Conservation (phyloP, 106 monocot genomes). For the Dioscorea dumetorum region DNA sequence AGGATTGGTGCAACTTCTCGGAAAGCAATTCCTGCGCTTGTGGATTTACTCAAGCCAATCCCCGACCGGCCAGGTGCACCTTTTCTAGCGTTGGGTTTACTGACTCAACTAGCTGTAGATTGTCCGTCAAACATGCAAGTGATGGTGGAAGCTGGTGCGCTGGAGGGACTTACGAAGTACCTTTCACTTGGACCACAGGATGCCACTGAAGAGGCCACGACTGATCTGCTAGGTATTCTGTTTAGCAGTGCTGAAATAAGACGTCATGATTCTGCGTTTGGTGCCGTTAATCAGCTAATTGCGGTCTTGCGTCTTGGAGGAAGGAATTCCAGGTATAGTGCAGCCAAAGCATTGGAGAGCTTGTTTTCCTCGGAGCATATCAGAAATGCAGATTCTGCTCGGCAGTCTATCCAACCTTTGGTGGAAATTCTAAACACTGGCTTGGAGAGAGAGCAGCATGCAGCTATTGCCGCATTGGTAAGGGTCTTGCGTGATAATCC, state of each 20-base stretch:
- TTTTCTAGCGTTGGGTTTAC: slow-evolving; percentile 69
- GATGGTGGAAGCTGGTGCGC: slow-evolving; percentile 93
- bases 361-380: slow-evolving; percentile 93
- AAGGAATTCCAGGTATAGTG: slow-evolving; percentile 93
- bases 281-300: slow-evolving; percentile 84
- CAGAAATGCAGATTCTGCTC: slow-evolving; percentile 66
- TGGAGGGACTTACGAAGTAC: slow-evolving; percentile 89
- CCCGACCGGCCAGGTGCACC: slow-evolving; percentile 97
- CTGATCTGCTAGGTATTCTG: slow-evolving; percentile 82
- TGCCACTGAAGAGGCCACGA: slow-evolving; percentile 90
- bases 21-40: slow-evolving; percentile 86
- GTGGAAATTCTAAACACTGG: slow-evolving; percentile 92
- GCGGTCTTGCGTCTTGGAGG: slow-evolving; percentile 90
- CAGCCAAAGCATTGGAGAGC: slow-evolving; percentile 91
- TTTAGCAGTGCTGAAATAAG: slow-evolving; percentile 84
- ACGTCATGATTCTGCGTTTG: slow-evolving; percentile 67
- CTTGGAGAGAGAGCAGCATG: slow-evolving; percentile 90
- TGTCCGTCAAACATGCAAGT: slow-evolving; percentile 62
- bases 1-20: slow-evolving; percentile 68
- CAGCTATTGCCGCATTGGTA: slow-evolving; percentile 86
- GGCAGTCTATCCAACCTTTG: slow-evolving; percentile 82
- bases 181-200: slow-evolving; percentile 93
- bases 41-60: slow-evolving; percentile 97
- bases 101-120: slow-evolving; percentile 80
- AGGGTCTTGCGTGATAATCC: slow-evolving; percentile 71